phyloP scores from a whole-genome alignment of 2,329 filamentous ascomycete genomes.

The Talaromyces funiculosus region DNA sequence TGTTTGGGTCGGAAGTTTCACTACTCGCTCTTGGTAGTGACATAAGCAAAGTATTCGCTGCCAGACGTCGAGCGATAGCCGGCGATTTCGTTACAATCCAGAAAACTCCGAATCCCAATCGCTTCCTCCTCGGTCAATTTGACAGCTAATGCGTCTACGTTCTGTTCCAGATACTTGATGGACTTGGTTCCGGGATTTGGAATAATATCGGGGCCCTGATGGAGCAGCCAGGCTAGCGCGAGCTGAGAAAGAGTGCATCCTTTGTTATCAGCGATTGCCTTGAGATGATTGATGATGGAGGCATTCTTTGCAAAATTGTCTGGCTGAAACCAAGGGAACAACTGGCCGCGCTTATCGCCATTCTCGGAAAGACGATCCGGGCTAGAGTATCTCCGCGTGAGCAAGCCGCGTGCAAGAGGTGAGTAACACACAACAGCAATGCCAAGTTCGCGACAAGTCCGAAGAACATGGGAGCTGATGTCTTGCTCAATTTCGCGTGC shows the following conservation, averaged over 20 bases:
- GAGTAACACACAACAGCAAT: slow-evolving; percentile 16
- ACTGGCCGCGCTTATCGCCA: neutral
- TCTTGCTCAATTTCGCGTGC: slow-evolving; percentile 17
- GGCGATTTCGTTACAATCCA: neutral
- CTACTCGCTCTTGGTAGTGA: neutral
- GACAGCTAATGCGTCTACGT: slow-evolving; percentile 19
- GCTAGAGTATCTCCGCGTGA: slow-evolving; percentile 12
- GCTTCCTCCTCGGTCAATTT: slow-evolving; percentile 20
- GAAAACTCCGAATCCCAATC: neutral
- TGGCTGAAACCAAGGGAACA: neutral
- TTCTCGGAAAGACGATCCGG: neutral
- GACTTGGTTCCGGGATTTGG: slow-evolving; percentile 25
- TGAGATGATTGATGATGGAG: neutral
- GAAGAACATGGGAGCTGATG: slow-evolving; percentile 9
- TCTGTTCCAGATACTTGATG: slow-evolving; percentile 23
- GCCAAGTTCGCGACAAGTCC: slow-evolving; percentile 17
- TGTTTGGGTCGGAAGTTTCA: neutral
- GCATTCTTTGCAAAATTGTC: neutral
- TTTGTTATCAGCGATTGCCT: slow-evolving; percentile 16
- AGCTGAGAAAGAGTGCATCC: slow-evolving; percentile 15
- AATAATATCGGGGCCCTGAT: slow-evolving; percentile 17
- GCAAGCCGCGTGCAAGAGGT: slow-evolving; percentile 17
- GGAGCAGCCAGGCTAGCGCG: slow-evolving; percentile 16
- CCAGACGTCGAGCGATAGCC: neutral
- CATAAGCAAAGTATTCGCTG: neutral